Percentiles rank a stretch among this genome's conserved stretches.
phyloP scores from a whole-genome alignment of 1,284 basidiomycete species.

The Irpex sp. region DNA sequence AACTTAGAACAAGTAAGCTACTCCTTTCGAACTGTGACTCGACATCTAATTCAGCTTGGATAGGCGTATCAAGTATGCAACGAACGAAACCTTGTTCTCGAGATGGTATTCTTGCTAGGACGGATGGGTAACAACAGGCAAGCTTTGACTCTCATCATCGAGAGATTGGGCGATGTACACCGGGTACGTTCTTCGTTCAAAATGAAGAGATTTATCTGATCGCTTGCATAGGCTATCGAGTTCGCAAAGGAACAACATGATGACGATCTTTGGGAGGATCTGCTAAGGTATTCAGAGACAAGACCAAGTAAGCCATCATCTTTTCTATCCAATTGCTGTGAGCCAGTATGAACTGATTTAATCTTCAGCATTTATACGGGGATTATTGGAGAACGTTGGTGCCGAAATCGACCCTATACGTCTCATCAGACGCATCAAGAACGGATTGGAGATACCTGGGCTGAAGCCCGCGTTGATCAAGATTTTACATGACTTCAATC shows the following conservation, averaged over 20 bases:
- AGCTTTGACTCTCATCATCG: constrained; percentile 93
- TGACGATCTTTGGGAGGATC: constrained; percentile 97
- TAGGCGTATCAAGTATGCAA: constrained; percentile 90
- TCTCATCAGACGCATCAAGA: constrained; percentile 90
- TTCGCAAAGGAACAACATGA: constrained; percentile 98
- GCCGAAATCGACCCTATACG: constrained; percentile 95
- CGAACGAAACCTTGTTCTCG: constrained; percentile 83
- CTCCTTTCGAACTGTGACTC: neutral
- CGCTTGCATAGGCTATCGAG: constrained; percentile 78
- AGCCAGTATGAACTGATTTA: neutral
- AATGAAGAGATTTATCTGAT: no score
- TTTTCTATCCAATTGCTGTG: neutral
- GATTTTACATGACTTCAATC: constrained; percentile 93
- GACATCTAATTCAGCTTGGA: neutral
- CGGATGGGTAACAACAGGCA: constrained; percentile 97
- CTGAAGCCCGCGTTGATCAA: constrained; percentile 94
- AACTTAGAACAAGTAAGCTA: constrained; percentile 74
- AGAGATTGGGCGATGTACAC: constrained; percentile 90
- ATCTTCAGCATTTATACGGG: constrained; percentile 83
- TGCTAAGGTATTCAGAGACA: constrained; percentile 92
- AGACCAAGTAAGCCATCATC: constrained; percentile 60
- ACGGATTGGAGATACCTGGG: constrained; percentile 94
- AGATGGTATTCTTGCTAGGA: constrained; percentile 98
- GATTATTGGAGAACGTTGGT: constrained; percentile 92
- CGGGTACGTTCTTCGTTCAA: constrained; percentile 59